Conservation (phyloP, 2,329 filamentous ascomycete species). For the Ceratocystis harringtonii region DNA sequence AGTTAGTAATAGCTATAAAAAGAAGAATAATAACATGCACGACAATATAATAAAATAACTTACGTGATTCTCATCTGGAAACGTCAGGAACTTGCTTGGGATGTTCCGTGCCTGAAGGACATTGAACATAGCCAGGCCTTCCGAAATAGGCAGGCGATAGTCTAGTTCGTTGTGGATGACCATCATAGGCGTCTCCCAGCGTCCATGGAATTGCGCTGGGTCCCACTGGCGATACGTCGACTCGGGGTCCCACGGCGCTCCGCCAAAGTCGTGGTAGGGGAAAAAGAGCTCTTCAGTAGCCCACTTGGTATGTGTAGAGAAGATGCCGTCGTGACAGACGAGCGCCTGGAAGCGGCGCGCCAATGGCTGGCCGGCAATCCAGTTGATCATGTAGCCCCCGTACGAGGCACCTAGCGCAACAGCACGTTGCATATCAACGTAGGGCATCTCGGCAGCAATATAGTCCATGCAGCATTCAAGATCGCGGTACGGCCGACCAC, state of each 20-base stretch:
- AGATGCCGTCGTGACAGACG: constrained; percentile 78
- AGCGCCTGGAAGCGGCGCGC: constrained; percentile 76
- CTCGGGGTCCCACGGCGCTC: constrained; percentile 45
- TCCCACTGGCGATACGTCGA: constrained; percentile 55
- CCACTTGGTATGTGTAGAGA: constrained; percentile 53
- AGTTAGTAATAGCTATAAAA: not conserved
- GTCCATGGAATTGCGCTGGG: constrained; percentile 43
- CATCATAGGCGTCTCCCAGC: constrained; percentile 79
- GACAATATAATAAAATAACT: constrained; percentile 19
- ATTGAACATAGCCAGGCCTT: constrained; percentile 76
- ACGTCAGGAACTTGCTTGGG: constrained; percentile 63
- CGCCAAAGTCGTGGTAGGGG: constrained; percentile 51
- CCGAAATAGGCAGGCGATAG: constrained; percentile 72
- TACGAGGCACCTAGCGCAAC: constrained; percentile 64
- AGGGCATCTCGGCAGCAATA: constrained; percentile 48
- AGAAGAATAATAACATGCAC: not conserved
- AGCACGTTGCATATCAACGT: constrained; percentile 52
- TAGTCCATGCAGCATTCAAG: constrained; percentile 65
- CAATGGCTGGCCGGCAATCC: constrained; percentile 77
- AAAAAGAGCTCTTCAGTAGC: constrained; percentile 56
- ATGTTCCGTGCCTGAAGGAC: constrained; percentile 62
- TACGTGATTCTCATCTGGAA: constrained; percentile 57
- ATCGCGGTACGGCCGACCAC: constrained; percentile 69
- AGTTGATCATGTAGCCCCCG: constrained; percentile 69
- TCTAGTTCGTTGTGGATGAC: constrained; percentile 79